Base-by-base conservation (phyloP, 1,284 basidiomycete genomes). In the Fomes fomentarius region DNA sequence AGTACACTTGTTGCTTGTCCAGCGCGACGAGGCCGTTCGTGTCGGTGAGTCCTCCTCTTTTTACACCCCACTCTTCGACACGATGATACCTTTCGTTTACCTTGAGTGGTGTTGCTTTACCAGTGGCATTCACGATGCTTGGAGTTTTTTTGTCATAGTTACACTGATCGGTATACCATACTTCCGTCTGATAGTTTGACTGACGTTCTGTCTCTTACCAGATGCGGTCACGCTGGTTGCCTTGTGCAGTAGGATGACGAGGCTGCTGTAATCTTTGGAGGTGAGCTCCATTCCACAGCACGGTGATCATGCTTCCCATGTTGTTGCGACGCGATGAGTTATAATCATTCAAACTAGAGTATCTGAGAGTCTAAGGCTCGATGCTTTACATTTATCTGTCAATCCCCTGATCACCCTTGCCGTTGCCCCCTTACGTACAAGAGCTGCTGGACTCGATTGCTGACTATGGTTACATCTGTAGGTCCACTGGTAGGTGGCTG, bases 291-390 rank as follows among this genome's bases (percentile, higher is more conserved):
- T 14, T 21, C 41, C 21, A 21, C 10, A 15, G 42, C 8, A n/a
- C n/a, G 31, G 34, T 30, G 2, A 15, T 25, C n/a, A 49, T 8
- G 39, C n/a, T 44, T 47, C 34, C 17, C 30, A 33, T n/a, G 19
- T 42, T 43, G 34, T 48, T 34, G 57, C 61, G 51, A 62, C 57
- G 66, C 60, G 63, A 87, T 88, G 88, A 89, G 72, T 61, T 71
- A 65, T 75, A 73, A 75, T 69, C 73, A 79, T 87, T 87, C 88
- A 91, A 91, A 91, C 88, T 91, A 91, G 88, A 90, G 88, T 91
- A 85, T 89, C 77, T 90, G 88, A 91, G 87, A 74, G 81, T 76
- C 71, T 34, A 12, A 53, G 71, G 78, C 79, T 75, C 85, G 65
- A 85, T 89, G 88, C 79, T 89, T 85, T 87, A 62, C 65, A 43